Evolutionary conservation across 208 protist species (phyloP), one percentile per base, ranked within the genome.

Genomic region (Trypanosoma boissoni): DNA sequence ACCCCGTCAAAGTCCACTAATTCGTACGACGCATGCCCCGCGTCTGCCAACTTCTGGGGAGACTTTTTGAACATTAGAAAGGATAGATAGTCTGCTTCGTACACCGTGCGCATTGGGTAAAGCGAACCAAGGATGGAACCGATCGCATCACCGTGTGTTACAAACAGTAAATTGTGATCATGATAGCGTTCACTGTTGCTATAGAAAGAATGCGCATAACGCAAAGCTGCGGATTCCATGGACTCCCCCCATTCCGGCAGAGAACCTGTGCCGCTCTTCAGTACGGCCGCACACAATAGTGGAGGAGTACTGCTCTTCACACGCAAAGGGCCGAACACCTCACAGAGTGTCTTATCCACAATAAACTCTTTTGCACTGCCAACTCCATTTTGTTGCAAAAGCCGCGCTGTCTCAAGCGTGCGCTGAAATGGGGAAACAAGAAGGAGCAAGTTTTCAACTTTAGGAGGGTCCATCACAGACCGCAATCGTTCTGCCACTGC

Each of bases 131-230:
- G 23, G 37, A 94, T 66, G 2, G 83, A 72, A 59, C 74, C 72
- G 29, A 94, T 59, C 10, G 83, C 83, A 63, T 94, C 87, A 32
- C 87, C 87, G 66, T 94, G 87, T 4, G 83, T 89, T 26, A 94
- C 82, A 9, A 94, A 58, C 29, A 94, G 58, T 2, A 83, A 54
- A 53, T 80, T 10, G 4, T 26, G 5, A 10, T 56, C 21, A 10
- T 20, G 26, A 23, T 64, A 56, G 0, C 10, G 3, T 24, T 1
- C 16, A 34, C 16, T 34, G 29, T 59, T 56, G 2, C 34, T 21
- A 39, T 56, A 27, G 9, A 76, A 63, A 34, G 20, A 44, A 4
- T 45, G 5, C 14, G 57, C 53, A 67, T 57, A 76, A 14, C 70
- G 64, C 21, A 39, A 12, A 9, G 61, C 48, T n/a, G 86, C 81